phyloP scores from a whole-genome alignment of 805 yeast species.

The Dipodascus geniculatus region DNA sequence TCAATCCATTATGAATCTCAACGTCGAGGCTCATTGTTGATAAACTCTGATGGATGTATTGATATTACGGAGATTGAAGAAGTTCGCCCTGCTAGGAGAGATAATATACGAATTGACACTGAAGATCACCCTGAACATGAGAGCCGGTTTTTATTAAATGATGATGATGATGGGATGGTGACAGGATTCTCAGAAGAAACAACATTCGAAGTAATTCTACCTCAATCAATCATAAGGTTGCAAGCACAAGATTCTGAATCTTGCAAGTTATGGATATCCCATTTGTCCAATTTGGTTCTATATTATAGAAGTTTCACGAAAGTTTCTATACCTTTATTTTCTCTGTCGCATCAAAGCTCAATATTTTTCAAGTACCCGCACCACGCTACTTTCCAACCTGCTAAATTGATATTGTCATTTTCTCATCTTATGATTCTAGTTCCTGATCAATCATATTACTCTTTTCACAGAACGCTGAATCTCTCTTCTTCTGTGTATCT shows the following conservation, averaged over 20 bases:
- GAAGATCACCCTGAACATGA: conserved; percentile 4
- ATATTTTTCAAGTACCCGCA: neutral
- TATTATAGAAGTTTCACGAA: neutral
- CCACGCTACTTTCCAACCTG: neutral
- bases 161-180: neutral
- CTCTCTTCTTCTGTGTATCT: neutral
- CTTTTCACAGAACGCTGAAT: neutral
- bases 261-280: conserved; percentile 55
- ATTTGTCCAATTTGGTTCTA: neutral
- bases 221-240: conserved; percentile 33
- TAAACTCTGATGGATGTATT: conserved; percentile 48
- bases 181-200: conserved; percentile 26
- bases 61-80: conserved; percentile 42
- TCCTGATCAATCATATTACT: neutral
- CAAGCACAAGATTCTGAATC: conserved; percentile 41
- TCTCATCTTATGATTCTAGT: neutral
- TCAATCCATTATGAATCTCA: conserved; percentile 55
- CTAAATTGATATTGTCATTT: neutral
- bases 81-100: conserved; percentile 25
- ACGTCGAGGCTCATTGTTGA: conserved; percentile 43
- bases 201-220: conserved; percentile 40
- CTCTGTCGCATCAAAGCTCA: neutral
- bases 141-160: neutral
- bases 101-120: conserved; percentile 19
- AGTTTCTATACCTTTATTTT: neutral